Conservation (phyloP, 1,284 basidiomycete genomes). For the Phlebopus sp. region DNA sequence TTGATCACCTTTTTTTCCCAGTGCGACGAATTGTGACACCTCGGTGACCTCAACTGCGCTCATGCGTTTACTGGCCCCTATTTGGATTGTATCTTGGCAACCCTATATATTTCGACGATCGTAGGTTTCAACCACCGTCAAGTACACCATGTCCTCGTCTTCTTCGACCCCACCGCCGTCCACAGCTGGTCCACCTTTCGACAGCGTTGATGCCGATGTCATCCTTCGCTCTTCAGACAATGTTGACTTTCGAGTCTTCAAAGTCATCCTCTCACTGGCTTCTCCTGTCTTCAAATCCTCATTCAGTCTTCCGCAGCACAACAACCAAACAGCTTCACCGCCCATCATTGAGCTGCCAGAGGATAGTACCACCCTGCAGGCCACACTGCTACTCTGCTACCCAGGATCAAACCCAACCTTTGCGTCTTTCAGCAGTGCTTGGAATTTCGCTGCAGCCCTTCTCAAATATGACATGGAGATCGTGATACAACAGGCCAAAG, state of each 20-base stretch:
- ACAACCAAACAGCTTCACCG: slow-evolving; percentile 1
- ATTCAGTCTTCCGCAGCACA: slow-evolving; percentile 23
- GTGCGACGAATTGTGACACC: too few relatives aligned
- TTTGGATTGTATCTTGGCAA: too few relatives aligned
- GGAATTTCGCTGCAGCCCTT: slow-evolving; percentile 9
- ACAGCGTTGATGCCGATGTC: slow-evolving; percentile 19
- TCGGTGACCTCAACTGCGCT: too few relatives aligned
- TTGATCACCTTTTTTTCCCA: too few relatives aligned
- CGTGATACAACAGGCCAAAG: background rate
- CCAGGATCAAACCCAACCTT: slow-evolving; percentile 9
- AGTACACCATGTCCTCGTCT: too few relatives aligned
- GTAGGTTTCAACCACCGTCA: too few relatives aligned
- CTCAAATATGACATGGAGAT: slow-evolving; percentile 24
- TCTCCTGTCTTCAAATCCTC: slow-evolving; percentile 30
- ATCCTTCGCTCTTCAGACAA: slow-evolving; percentile 29
- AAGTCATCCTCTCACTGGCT: slow-evolving; percentile 21
- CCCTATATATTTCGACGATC: too few relatives aligned
- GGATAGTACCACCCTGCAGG: slow-evolving; percentile 21
- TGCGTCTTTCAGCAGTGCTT: slow-evolving; percentile 4
- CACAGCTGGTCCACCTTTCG: too few relatives aligned
- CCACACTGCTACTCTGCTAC: slow-evolving; percentile 30
- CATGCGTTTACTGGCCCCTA: too few relatives aligned
- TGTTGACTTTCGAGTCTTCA: slow-evolving; percentile 25
- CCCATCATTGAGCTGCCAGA: slow-evolving; percentile 29
- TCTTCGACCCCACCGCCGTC: too few relatives aligned